These are phyloP conservation scores for Miamiensis avidus DNA, from an alignment of 169 alveolate species.

Conservation along the genomic window DNA sequence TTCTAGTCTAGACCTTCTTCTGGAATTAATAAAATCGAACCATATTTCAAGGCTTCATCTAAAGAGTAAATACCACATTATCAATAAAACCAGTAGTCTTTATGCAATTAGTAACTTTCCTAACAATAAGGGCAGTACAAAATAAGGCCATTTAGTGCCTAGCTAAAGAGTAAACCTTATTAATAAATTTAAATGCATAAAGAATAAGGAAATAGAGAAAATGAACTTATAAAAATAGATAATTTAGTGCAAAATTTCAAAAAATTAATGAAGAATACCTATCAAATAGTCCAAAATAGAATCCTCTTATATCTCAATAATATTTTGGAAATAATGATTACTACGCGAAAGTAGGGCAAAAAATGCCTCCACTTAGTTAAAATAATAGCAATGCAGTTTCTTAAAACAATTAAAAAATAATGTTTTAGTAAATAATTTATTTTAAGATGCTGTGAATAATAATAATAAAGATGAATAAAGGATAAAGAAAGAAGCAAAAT, in stretches of 20 bases:
- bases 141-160: too few relatives aligned
- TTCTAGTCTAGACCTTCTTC: too few relatives aligned
- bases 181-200: too few relatives aligned
- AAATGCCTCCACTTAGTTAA: not conserved
- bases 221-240: not conserved
- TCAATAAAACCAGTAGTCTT: not conserved
- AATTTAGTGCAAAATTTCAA: not conserved
- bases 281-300: too few relatives aligned
- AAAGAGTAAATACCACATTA: too few relatives aligned
- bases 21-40: too few relatives aligned
- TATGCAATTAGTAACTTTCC: too few relatives aligned
- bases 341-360: not conserved
- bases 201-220: not conserved
- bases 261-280: not conserved
- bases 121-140: not conserved
- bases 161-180: not conserved
- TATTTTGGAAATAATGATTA: not conserved
- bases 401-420: too few relatives aligned
- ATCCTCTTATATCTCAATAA: too few relatives aligned
- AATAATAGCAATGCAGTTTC: not conserved
- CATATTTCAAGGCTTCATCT: too few relatives aligned
- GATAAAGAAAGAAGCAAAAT: too few relatives aligned
- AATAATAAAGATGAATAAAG: too few relatives aligned
- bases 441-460: not conserved
- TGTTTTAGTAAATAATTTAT: not conserved